Evolutionary conservation across 2,329 filamentous ascomycete species (phyloP).

Genomic region (Phyllosticta citribraziliensis): DNA sequence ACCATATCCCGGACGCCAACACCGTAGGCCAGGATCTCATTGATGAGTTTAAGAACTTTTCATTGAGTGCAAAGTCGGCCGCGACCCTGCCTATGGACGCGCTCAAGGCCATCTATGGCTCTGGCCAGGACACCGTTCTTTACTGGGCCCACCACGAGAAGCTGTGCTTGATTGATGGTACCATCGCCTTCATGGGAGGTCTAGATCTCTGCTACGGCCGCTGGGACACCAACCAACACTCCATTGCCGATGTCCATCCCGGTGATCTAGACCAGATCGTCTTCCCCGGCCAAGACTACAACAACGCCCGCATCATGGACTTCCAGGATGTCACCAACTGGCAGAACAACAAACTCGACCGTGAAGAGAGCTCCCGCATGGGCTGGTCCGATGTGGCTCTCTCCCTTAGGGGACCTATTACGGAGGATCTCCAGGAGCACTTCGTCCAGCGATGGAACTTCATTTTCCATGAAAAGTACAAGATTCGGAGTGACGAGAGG

Average conservation of each 20-base stretch:
- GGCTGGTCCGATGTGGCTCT: conserved; percentile 85
- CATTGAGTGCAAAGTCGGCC: conserved; percentile 44
- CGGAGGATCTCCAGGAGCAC: conserved; percentile 64
- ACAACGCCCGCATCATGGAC: conserved; percentile 76
- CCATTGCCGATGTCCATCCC: conserved; percentile 76
- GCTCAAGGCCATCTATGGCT: conserved; percentile 71
- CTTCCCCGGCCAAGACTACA: conserved; percentile 87
- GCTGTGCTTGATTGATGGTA: conserved; percentile 70
- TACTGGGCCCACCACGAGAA: conserved; percentile 96
- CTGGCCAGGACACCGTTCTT: conserved; percentile 68
- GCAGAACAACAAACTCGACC: conserved; percentile 78
- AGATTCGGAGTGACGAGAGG: conserved; percentile 42
- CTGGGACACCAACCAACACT: conserved; percentile 81
- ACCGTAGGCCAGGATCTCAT: conserved; percentile 51
- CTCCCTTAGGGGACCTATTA: conserved; percentile 63
- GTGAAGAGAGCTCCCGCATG: conserved; percentile 73
- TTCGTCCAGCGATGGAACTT: conserved; percentile 89
- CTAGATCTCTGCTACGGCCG: conserved; percentile 78
- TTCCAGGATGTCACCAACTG: conserved; percentile 69
- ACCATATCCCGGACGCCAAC: conserved; percentile 68
- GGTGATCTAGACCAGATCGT: conserved; percentile 64
- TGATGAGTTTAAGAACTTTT: conserved; percentile 46
- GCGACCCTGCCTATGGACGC: conserved; percentile 62
- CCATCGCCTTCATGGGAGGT: conserved; percentile 80
- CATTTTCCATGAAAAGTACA: conserved; percentile 76